phyloP scores from a whole-genome alignment of 2,329 filamentous ascomycete genomes.

The Diaporthe velutina region DNA sequence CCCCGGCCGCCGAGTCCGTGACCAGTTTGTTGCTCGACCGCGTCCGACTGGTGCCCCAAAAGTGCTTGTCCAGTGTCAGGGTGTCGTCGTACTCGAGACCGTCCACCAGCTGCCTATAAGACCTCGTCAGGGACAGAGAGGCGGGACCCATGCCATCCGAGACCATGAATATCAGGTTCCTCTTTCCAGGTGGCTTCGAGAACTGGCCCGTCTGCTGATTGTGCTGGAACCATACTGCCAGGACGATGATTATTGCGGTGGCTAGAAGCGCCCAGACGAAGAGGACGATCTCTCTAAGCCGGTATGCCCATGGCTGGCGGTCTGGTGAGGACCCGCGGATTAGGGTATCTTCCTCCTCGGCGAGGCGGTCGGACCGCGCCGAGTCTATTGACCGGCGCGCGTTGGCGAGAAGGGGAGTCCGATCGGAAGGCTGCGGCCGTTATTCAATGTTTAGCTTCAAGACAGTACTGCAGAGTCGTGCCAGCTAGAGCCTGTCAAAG shows the following conservation, averaged over 20 bases:
- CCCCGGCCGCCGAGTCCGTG: constrained; percentile 96
- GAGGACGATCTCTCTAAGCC: constrained; percentile 78
- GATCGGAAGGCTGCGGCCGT: constrained; percentile 53
- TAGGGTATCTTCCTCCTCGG: constrained; percentile 49
- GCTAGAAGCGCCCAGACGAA: constrained; percentile 88
- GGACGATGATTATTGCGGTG: constrained; percentile 81
- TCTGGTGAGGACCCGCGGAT: constrained; percentile 45
- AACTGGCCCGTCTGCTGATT: constrained; percentile 63
- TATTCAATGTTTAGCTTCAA: background rate
- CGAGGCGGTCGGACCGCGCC: constrained; percentile 47
- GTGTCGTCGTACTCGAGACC: constrained; percentile 81
- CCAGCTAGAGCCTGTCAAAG: too few relatives aligned
- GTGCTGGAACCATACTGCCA: constrained; percentile 85
- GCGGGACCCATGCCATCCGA: constrained; percentile 98
- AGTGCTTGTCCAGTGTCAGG: constrained; percentile 85
- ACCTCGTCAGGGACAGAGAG: constrained; percentile 86
- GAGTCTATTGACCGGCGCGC: constrained; percentile 48
- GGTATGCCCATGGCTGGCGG: constrained; percentile 46
- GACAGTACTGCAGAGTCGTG: background rate
- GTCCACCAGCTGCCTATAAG: constrained; percentile 83
- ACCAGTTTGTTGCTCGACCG: constrained; percentile 86
- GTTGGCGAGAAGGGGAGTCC: constrained; percentile 57
- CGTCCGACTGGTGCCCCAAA: constrained; percentile 91
- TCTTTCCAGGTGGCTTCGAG: constrained; percentile 70
- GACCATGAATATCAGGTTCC: constrained; percentile 98